Evolutionary conservation across 2,329 filamentous ascomycete species (phyloP), one percentile per base, ranked within the genome.

Genomic region (Coniella lustricola): DNA sequence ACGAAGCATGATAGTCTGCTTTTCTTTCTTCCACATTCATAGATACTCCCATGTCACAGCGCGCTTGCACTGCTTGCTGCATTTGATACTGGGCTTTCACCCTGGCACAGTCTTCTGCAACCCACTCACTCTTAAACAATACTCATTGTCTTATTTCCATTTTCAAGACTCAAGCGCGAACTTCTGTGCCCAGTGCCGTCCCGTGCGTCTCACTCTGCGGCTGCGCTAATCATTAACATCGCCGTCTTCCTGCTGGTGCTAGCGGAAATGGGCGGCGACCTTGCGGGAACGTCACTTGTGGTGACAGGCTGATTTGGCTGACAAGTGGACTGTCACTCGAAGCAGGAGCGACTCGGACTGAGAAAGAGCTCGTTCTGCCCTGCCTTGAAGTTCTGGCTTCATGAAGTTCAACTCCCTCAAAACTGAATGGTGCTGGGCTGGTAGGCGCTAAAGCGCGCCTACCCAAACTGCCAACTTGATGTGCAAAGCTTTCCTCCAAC

Each of bases 1-100:
- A 49, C 16, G 46, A 43, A 25, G 39, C 21, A 43, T 29, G 39
- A 42, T 46, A 40, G 45, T 35, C 45, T 43, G 25, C 40, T 44
- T 36, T 40, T 41, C 34, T n/a, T 32, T 39, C 29, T 48, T 18
- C 0, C 38, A 44, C 13, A 29, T 39, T 22, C 22, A 48, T 22
- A 38, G 33, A 45, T 42, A 42, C 39, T 48, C 33, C 42, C 37
- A 37, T 33, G 42, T 13, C 44, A 46, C 25, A 34, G 34, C 40
- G 18, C 34, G 41, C 35, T 20, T 40, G 43, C 31, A 22, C 31
- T 39, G 36, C 14, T 42, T 25, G 48, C 39, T 37, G 36, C 22
- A 40, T 20, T 50, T 29, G 25, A 29, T 29, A 29, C 25, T 29
- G 25, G 25, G 25, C 5, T 10, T 29, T 5, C 25, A 5, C 10